These are phyloP conservation scores for Botrytis pseudocinerea DNA, from an alignment of 2,329 filamentous ascomycete genomes.

Conservation along the genomic window DNA sequence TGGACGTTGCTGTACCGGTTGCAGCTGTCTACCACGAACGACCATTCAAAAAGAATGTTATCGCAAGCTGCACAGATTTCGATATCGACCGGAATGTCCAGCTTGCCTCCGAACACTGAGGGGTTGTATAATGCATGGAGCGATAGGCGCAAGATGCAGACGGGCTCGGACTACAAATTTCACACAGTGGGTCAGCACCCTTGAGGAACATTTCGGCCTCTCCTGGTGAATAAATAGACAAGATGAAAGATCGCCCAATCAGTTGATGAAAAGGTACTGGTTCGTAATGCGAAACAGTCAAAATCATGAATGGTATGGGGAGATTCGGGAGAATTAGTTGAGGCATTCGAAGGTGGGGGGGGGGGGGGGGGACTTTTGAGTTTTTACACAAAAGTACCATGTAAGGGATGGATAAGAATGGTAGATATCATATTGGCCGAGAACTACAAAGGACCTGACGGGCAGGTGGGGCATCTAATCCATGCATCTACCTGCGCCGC, in stretches of 20 bases:
- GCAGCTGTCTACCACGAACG: background rate
- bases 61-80: background rate
- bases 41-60: background rate
- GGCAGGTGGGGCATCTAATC: background rate
- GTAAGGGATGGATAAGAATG: background rate
- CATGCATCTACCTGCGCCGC: constrained; percentile 3
- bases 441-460: background rate
- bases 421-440: background rate
- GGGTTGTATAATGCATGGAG: background rate
- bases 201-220: constrained; percentile 10
- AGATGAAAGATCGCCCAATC: constrained; percentile 28
- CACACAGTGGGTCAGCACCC: constrained; percentile 2
- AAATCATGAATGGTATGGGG: background rate
- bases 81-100: background rate
- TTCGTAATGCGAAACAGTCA: constrained; percentile 12
- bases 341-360: constrained; percentile 19
- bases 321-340: background rate
- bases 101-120: background rate
- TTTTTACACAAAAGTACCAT: constrained; percentile 1
- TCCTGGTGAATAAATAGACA: constrained; percentile 1
- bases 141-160: background rate
- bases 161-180: constrained; percentile 9
- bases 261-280: constrained; percentile 34
- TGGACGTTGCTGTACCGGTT: background rate
- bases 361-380: background rate